Base-by-base conservation (phyloP, 805 yeast species). In the Pichia thaimueangensis region DNA sequence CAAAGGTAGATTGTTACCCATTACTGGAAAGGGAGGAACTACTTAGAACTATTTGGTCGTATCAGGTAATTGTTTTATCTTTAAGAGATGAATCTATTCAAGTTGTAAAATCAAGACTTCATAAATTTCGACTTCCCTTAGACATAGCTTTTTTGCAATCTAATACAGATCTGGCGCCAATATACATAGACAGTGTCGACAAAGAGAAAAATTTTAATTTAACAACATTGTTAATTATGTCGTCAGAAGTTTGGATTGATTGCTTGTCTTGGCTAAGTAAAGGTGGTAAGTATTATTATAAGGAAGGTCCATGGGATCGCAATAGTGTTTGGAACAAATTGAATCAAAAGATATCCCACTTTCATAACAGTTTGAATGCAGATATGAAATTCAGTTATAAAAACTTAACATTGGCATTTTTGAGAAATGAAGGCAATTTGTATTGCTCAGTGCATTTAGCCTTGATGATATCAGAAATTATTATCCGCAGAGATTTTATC, bases 391-490 rank as follows among this genome's bases (percentile, higher is more conserved):
- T 36, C 11, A 36, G 20, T 15, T 20, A 10, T 4, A 21, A 21
- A 6, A 37, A 37, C 20, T 20, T 37, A 8, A 16, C n/a, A 7
- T 6, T 2, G 16, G 11, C 33, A 6, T 36, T 36, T 28, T 3
- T 16, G 5, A 13, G 4, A 9, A 15, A 21, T 30, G 6, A 28
- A 17, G 30, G 32, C 15, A 37, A 15, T 30, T 2, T 29, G 10
- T 37, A 37, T 16, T 37, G 40, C 15, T 37, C 40, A n/a, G 9
- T 37, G 5, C 40, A 37, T 29, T 37, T 37, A 20, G 28, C 34
- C 5, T 20, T 37, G 28, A 2, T 29, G 28, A 37, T 37, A 8
- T 37, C 40, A 5, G 24, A 22, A 21, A 37, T 37, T 20, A 11
- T 28, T 2, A 5, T 37, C 6, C 40, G 28, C 16, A 24, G 40